Percentiles rank a stretch among this genome's conserved stretches.
These are phyloP conservation scores for Verticillium klebahnii DNA, from an alignment of 2,329 filamentous ascomycete species.

Conservation along the genomic window DNA sequence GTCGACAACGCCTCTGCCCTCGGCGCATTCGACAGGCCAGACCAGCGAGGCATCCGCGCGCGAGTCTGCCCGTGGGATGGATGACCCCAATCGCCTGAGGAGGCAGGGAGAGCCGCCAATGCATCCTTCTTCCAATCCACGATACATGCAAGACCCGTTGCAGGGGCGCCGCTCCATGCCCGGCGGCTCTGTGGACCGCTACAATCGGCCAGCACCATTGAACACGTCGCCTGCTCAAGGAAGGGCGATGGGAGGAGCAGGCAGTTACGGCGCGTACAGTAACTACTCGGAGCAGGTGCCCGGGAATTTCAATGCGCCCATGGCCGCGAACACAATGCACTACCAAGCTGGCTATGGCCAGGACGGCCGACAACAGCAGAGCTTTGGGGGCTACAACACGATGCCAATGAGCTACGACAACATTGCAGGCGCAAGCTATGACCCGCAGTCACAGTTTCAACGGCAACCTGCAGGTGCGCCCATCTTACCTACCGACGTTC, in stretches of 20 bases:
- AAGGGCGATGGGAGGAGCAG: constrained; percentile 50
- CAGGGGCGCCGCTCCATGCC: constrained; percentile 34
- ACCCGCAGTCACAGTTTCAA: constrained; percentile 70
- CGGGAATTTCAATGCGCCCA: constrained; percentile 49
- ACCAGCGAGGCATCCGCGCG: constrained; percentile 49
- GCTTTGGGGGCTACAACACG: constrained; percentile 55
- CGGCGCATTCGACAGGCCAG: constrained; percentile 60
- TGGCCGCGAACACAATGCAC: constrained; percentile 49
- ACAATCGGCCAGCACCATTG: constrained; percentile 44
- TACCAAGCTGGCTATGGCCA: constrained; percentile 65
- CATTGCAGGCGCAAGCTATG: constrained; percentile 45
- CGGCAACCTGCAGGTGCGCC: constrained; percentile 75
- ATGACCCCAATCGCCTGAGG: constrained; percentile 67
- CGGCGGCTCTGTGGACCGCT: constrained; percentile 31
- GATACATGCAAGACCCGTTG: constrained; percentile 48
- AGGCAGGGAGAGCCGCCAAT: constrained; percentile 70
- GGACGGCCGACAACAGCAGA: constrained; percentile 53
- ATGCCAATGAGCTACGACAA: constrained; percentile 66
- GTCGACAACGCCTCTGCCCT: constrained; percentile 59
- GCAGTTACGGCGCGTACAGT: constrained; percentile 51
- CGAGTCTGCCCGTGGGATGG: constrained; percentile 63
- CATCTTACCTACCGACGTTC: constrained; percentile 62
- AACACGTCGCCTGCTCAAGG: constrained; percentile 42
- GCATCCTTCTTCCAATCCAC: constrained; percentile 54
- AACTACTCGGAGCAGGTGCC: constrained; percentile 49